Conservation (phyloP, 225 moss, liverwort and hornwort genomes). For the Lunularia cruciata region DNA sequence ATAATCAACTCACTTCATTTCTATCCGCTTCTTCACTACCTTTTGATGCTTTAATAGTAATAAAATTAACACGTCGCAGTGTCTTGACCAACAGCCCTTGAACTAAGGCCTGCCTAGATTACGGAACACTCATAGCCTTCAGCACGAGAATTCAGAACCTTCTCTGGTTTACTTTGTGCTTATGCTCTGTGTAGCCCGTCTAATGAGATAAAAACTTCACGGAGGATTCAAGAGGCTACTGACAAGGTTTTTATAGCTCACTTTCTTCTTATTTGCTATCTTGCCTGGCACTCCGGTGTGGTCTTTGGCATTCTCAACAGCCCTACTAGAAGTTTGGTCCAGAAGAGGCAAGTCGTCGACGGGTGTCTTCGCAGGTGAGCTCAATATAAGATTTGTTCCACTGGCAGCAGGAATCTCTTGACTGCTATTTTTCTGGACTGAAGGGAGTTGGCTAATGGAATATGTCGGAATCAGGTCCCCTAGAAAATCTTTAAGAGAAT, state of each 20-base stretch:
- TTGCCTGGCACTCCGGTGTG: neutral
- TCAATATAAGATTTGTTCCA: neutral
- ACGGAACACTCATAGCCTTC: too few species aligned
- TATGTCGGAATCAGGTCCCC: conserved; percentile 28
- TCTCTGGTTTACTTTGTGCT: too few species aligned
- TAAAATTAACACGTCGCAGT: too few species aligned
- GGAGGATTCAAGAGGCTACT: conserved; percentile 20
- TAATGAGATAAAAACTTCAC: too few species aligned
- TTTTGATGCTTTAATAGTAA: too few species aligned
- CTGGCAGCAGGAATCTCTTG: neutral
- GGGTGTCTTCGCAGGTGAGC: neutral
- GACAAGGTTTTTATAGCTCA: conserved; percentile 25
- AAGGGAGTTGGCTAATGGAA: neutral
- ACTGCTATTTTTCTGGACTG: neutral
- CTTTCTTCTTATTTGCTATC: conserved; percentile 19
- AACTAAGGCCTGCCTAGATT: too few species aligned
- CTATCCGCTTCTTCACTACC: too few species aligned
- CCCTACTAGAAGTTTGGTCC: neutral
- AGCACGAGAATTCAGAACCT: too few species aligned
- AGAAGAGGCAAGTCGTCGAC: neutral
- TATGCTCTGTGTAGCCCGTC: too few species aligned
- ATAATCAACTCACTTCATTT: too few species aligned
- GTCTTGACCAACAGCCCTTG: too few species aligned
- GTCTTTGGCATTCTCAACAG: neutral
- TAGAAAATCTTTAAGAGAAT: conserved; percentile 13